Base-by-base conservation (phyloP, 2,329 filamentous ascomycete species). In the Cercospora sp. region DNA sequence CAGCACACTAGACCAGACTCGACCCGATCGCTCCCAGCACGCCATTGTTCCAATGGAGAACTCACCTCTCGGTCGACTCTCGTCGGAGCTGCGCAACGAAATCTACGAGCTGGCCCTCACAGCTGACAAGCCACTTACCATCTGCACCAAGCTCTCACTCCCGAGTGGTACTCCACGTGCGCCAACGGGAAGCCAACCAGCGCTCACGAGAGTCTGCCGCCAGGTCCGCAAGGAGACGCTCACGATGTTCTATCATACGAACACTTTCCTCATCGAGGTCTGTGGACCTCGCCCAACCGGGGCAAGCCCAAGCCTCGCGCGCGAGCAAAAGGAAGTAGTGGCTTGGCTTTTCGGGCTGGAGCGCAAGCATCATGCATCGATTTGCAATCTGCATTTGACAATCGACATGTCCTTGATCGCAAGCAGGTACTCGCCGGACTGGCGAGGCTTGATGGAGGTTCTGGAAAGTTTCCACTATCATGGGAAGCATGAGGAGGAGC, bases 261-360 rank as follows among this genome's bases (percentile, higher is more conserved):
- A 53, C 42, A 63, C 39, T n/a, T 63, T 63, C 60, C 30, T 60
- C 57, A 39, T 60, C 30, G 33, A 20, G 10, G 30, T 39, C 9
- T 23, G 16, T 6, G 57, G 30, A 5, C 18, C 57, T 39, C 16
- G 36, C 36, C 2, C 36, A 13, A 20, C 30, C 30, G 55, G n/a
- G 55, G 12, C 26, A 20, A 20, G 28, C 30, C 26, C 18, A 20
- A 36, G 13, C n/a, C n/a, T 48, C 42, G n/a, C 18, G n/a, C 42
- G n/a, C 10, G 18, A 48, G 42, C 42, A 20, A 8, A 12, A 20
- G 18, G 18, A 20, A 23, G 18, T 48, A 12, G n/a, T 12, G 20
- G 8, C 9, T 12, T 48, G 45, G 45, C 45, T 48, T 12, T 48
- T 12, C 20, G 8, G 18, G 10, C 10, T 48, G 45, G 18, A 48